Evolutionary conservation across 2,329 filamentous ascomycete species (phyloP).

Genomic region (Bipolaris zeicola): DNA sequence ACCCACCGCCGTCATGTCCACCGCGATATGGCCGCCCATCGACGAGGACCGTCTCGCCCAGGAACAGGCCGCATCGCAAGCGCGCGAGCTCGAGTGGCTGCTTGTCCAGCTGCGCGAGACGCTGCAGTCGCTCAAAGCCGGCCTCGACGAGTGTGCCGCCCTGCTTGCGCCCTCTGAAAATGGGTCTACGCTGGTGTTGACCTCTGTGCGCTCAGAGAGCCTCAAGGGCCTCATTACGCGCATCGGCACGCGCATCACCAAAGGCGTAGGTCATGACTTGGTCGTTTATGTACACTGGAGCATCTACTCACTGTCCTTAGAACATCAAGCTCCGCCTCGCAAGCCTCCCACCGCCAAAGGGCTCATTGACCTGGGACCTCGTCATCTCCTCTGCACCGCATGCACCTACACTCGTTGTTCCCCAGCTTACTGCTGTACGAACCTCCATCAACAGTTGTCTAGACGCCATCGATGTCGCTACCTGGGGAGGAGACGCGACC

Average conservation of each 20-base stretch:
- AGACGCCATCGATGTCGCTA: constrained; percentile 79
- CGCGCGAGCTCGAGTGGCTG: constrained; percentile 68
- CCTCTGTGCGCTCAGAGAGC: constrained; percentile 82
- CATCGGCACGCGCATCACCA: constrained; percentile 87
- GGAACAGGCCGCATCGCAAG: constrained; percentile 60
- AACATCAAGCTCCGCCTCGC: constrained; percentile 77
- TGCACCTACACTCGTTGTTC: constrained; percentile 65
- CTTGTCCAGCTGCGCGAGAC: constrained; percentile 65
- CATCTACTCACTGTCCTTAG: constrained; percentile 49
- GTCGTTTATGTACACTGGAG: neutral
- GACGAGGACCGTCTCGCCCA: constrained; percentile 56
- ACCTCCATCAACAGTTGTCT: constrained; percentile 82
- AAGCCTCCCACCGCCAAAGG: constrained; percentile 64
- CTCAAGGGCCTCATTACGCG: constrained; percentile 93
- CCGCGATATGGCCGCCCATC: constrained; percentile 65
- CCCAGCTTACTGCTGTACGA: constrained; percentile 72
- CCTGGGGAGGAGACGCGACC: constrained; percentile 70
- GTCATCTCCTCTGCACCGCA: constrained; percentile 59
- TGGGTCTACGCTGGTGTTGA: constrained; percentile 87
- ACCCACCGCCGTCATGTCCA: constrained; percentile 57
- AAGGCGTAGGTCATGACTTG: constrained; percentile 66
- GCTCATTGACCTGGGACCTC: constrained; percentile 58
- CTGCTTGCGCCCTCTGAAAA: constrained; percentile 83
- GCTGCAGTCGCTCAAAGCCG: constrained; percentile 66
- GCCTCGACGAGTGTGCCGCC: constrained; percentile 86